Evolutionary conservation across 2,329 filamentous ascomycete species (phyloP).

Genomic region (Venturia carpophila): DNA sequence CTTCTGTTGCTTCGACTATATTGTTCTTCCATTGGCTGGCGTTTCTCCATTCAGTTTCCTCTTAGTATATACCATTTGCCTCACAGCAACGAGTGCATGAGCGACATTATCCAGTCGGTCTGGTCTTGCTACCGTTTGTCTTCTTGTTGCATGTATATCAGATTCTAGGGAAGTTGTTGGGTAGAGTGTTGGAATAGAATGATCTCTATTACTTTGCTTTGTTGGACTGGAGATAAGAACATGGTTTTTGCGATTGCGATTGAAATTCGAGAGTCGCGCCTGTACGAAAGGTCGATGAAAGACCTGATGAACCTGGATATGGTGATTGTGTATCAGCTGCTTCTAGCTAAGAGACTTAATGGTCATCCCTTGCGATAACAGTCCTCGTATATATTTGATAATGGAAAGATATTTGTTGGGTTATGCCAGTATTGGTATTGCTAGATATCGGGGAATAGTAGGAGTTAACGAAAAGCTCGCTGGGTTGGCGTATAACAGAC

Average conservation of each 20-base stretch:
- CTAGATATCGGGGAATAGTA: no score
- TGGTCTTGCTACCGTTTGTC: neutral
- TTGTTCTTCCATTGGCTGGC: neutral
- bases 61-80: slow-evolving; percentile 6
- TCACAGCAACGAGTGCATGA: slow-evolving; percentile 7
- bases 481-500: no score
- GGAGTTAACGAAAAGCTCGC: no score
- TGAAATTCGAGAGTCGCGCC: neutral
- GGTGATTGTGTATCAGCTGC: no score
- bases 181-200: slow-evolving; percentile 3
- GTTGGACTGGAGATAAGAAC: neutral
- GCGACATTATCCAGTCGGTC: neutral
- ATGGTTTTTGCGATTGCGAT: neutral
- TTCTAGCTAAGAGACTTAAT: no score
- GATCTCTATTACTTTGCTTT: neutral
- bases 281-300: neutral
- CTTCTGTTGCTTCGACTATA: neutral
- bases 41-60: neutral
- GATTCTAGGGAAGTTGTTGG: neutral
- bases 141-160: neutral
- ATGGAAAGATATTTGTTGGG: no score
- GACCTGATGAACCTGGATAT: no score
- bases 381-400: no score
- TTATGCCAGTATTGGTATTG: no score
- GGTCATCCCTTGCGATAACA: no score